Evolutionary conservation across 2,329 filamentous ascomycete genomes (phyloP).

Genomic region (Lasiodiplodia theobromae): DNA sequence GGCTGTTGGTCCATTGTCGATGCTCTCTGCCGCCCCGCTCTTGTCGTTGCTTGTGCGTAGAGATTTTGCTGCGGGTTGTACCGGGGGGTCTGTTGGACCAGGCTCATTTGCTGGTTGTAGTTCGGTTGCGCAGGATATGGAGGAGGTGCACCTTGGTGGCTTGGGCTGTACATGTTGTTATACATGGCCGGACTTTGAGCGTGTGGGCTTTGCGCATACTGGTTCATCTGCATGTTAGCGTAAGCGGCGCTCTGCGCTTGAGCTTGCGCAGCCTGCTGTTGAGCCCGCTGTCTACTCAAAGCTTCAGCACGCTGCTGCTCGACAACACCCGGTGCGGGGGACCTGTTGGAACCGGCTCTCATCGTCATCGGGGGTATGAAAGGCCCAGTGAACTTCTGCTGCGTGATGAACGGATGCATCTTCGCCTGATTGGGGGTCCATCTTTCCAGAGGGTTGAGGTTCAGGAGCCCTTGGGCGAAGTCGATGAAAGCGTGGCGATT

Average conservation of each 20-base stretch:
- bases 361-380: constrained; percentile 98
- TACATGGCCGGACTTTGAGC: constrained; percentile 71
- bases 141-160: constrained; percentile 75
- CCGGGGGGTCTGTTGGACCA: constrained; percentile 47
- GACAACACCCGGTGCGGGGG: constrained; percentile 89
- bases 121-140: constrained; percentile 78
- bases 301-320: constrained; percentile 96
- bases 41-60: constrained; percentile 76
- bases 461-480: constrained; percentile 91
- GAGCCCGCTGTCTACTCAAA: constrained; percentile 86
- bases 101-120: constrained; percentile 64
- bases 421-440: constrained; percentile 99
- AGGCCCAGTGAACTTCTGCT: constrained; percentile 94
- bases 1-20: constrained; percentile 97
- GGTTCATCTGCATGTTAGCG: constrained; percentile 64
- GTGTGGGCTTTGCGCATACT: constrained; percentile 59
- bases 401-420: constrained; percentile 96
- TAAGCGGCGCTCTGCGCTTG: constrained; percentile 77
- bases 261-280: constrained; percentile 52
- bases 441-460: constrained; percentile 92
- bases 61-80: constrained; percentile 72
- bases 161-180: constrained; percentile 75
- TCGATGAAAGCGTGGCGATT: constrained; percentile 98
- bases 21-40: constrained; percentile 83
- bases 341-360: constrained; percentile 85